A percentile compares a stretch with the other conserved stretches of the same genome.
Conservation (phyloP, 1,284 basidiomycete genomes). For the Rhodotorula mucilaginosa region DNA sequence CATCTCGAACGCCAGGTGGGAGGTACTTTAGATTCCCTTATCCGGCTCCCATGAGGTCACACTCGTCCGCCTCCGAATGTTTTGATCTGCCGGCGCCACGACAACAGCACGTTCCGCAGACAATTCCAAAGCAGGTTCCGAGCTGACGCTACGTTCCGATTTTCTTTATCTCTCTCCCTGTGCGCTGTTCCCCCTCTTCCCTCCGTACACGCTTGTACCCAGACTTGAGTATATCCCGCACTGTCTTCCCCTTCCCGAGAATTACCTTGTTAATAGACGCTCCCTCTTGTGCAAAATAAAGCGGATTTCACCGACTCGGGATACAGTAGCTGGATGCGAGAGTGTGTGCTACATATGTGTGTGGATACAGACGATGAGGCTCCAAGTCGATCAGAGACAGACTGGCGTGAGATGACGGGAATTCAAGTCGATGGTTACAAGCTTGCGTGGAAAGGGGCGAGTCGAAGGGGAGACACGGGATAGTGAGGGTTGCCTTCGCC, state of each 20-base stretch:
- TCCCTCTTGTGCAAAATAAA: background rate
- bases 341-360: background rate
- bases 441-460: too few species aligned
- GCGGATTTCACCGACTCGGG: background rate
- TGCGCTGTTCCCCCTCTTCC: background rate
- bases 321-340: background rate
- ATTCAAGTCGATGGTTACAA: too few species aligned
- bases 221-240: too few species aligned
- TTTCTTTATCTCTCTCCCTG: background rate
- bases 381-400: too few species aligned
- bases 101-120: background rate
- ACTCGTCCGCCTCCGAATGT: too few species aligned
- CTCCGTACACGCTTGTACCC: background rate
- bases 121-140: background rate
- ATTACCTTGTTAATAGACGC: too few species aligned
- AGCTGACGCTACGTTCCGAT: background rate
- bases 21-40: slow-evolving; percentile 44
- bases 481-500: background rate
- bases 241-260: too few species aligned
- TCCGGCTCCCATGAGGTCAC: too few species aligned
- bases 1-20: slow-evolving; percentile 51
- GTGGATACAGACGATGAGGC: background rate
- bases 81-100: too few species aligned
- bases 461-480: background rate
- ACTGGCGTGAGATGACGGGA: too few species aligned